phyloP scores from a whole-genome alignment of 2,329 filamentous ascomycete species.

The Ceratocystis harringtonii region DNA sequence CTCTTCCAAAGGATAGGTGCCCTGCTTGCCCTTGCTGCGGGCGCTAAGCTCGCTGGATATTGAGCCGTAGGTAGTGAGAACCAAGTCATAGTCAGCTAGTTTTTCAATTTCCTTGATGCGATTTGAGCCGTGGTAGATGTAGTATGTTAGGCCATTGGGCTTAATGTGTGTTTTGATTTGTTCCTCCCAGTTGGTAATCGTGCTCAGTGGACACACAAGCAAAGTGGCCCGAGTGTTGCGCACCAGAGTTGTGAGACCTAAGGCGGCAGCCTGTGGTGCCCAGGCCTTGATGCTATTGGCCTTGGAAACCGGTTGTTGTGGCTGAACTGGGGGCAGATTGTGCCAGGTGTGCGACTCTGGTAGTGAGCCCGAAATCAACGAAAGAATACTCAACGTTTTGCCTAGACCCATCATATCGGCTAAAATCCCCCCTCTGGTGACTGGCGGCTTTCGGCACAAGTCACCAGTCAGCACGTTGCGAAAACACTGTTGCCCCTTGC shows the following conservation, averaged over 20 bases:
- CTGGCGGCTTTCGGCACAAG: conserved; percentile 39
- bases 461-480: conserved; percentile 70
- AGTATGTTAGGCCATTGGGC: conserved; percentile 48
- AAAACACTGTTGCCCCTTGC: conserved; percentile 34
- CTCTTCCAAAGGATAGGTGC: conserved; percentile 51
- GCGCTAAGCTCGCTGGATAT: conserved; percentile 63
- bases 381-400: conserved; percentile 73
- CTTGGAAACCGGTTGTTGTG: conserved; percentile 28
- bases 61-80: conserved; percentile 88
- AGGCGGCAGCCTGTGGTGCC: conserved; percentile 21
- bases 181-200: conserved; percentile 85
- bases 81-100: conserved; percentile 61
- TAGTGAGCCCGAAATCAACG: conserved; percentile 54
- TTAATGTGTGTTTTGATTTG: conserved; percentile 74
- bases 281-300: conserved; percentile 24
- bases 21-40: conserved; percentile 45
- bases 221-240: conserved; percentile 67
- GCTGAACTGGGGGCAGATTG: conserved; percentile 35
- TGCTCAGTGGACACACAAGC: conserved; percentile 77
- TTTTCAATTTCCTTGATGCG: conserved; percentile 53
- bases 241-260: conserved; percentile 37
- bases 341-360: conserved; percentile 49
- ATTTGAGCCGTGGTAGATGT: conserved; percentile 74
- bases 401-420: conserved; percentile 85
- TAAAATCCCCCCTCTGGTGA: conserved; percentile 58